Evolutionary conservation across 441 rosid genomes (phyloP), one percentile per base, ranked within the genome.

Genomic region (Populus hybrid): DNA sequence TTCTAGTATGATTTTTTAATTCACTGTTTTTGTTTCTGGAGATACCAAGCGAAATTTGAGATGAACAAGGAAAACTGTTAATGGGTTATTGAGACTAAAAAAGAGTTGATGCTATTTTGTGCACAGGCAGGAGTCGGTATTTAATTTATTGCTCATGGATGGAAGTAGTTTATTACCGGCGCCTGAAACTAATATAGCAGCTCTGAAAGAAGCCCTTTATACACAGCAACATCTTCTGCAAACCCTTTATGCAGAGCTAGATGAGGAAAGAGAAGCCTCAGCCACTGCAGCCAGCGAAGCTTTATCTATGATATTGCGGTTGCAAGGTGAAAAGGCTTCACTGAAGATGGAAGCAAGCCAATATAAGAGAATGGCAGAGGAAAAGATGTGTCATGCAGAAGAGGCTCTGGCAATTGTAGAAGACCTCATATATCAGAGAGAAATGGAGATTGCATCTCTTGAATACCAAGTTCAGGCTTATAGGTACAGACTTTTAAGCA

Each of bases 311-410:
- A 95, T 95, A 30, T 79, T 94, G 21, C 90, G 97, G 6, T 81
- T 95, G 81, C 99, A 95, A 71, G 93, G 90, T 0, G 99, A 95
- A 75, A 94, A 92, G 85, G 91, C 98, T 5, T 87, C 82, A 0
- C 59, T 94, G 80, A 84, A 86, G 85, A 89, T 95, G 98, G 99
- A 95, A 80, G 93, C 99, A 0, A 89, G 87, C 76, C 97, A 95
- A 70, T 95, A 92, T 81, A 92, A 90, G 85, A 92, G 99, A 68
- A 81, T 92, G 93, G 89, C 95, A 0, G 98, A 95, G 83, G 98
- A 91, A 85, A 93, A 90, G 72, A 90, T 95, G 82, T 83, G 88
- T 61, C 95, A 91, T 66, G 97, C 94, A 0, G 97, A 95, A 81
- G 91, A 91, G 23, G 92, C 94, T 64, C 81, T 95, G 2, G 93